Evolutionary conservation across 1,139 yeast species (phyloP), one percentile per base, ranked within the genome.

Genomic region (Zygosaccharomyces sapae): DNA sequence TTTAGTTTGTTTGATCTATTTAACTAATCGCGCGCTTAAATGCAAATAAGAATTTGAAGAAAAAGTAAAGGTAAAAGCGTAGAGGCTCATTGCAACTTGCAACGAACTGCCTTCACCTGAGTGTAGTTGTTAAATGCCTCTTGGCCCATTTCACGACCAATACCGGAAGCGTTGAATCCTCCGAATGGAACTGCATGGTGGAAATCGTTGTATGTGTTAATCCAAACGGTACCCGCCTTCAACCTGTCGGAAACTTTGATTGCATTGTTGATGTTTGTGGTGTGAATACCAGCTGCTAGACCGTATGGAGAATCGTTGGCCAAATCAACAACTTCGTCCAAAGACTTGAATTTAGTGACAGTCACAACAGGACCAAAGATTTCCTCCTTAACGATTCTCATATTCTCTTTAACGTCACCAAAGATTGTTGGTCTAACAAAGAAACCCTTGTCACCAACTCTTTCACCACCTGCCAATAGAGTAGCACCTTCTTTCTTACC

Each of bases 371-470:
- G 85, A 48, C 85, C 85, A 53, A 80, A 80, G 58, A 80, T 79
- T 65, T 84, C 92, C 56, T 84, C 90, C 63, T 70, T 75, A 53
- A 80, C 81, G 61, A 83, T 81, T 61, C 69, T 70, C 83, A 80
- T 80, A 55, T 76, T 71, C 61, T 78, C 83, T 35, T 66, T 70
- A 52, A 81, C 87, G 60, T 81, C 80, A 54, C 80, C 76, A 57
- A 83, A 83, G 51, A 83, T 74, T 40, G 90, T 83, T 66, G 90
- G 89, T 65, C 76, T 71, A 52, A 83, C 67, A 59, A 78, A 83
- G 72, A 66, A 83, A 57, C 89, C 89, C 66, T 78, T 79, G 50
- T 64, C 49, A 47, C 75, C 79, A 20, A 65, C 44, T 70, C 81
- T 75, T 57, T 70, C 73, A 73, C 85, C 85, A 68, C 85, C 85